Conservation (phyloP, 257 asterid species). For the Primulina tabacum region DNA sequence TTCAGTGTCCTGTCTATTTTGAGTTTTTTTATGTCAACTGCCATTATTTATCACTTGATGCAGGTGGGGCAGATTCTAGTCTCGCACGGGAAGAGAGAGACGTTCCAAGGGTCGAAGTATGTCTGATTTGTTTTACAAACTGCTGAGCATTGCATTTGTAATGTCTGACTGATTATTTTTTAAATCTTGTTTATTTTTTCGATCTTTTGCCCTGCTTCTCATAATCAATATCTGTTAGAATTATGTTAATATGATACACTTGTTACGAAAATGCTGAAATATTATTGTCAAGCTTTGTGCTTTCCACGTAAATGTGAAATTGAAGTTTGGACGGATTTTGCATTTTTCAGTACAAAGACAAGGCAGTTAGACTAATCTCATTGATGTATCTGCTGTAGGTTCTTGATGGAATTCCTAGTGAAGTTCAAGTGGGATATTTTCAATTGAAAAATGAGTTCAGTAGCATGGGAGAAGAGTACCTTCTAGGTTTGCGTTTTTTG, state of each 20-base stretch:
- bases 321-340: neutral
- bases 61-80: conserved; percentile 34
- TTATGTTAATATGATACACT: neutral
- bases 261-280: neutral
- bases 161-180: conserved; percentile 10
- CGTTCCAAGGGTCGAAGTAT: conserved; percentile 35
- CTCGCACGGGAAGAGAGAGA: conserved; percentile 30
- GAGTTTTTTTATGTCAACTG: conserved; percentile 7
- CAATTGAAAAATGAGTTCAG: conserved; percentile 42
- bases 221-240: no score
- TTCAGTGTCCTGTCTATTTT: neutral
- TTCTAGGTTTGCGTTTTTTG: conserved; percentile 43
- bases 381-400: conserved; percentile 31
- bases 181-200: conserved; percentile 5
- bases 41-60: conserved; percentile 24
- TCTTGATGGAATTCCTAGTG: conserved; percentile 40
- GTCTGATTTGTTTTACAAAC: conserved; percentile 29
- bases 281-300: conserved; percentile 1
- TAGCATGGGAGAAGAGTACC: conserved; percentile 56
- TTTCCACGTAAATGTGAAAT: neutral
- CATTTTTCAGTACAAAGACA: conserved; percentile 1
- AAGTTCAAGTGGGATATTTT: conserved; percentile 42
- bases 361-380: neutral
- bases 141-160: conserved; percentile 29
- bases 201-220: neutral